A percentile compares a stretch with the other conserved stretches of the same genome.
Evolutionary conservation across 2,329 filamentous ascomycete genomes (phyloP).

Genomic region (Cladosporium sp.): DNA sequence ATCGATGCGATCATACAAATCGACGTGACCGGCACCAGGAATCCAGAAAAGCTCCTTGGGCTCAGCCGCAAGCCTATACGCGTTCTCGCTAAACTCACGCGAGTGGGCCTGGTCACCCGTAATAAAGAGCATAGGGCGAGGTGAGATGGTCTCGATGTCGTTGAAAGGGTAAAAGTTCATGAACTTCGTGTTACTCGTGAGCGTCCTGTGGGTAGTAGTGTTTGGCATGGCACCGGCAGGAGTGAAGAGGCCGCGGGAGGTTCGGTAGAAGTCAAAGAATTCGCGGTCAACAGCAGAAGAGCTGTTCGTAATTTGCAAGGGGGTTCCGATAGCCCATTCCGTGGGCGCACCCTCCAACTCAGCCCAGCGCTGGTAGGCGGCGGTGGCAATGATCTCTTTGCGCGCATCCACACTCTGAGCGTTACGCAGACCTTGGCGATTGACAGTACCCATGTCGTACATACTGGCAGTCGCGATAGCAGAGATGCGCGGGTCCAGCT

Average conservation of each 20-base stretch:
- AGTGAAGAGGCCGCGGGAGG: conserved; percentile 8
- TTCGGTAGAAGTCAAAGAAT: conserved; percentile 13
- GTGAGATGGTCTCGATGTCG: conserved; percentile 12
- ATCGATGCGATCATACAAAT: conserved; percentile 12
- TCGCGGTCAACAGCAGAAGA: conserved; percentile 1
- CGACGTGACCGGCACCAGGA: conserved; percentile 5
- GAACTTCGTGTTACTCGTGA: conserved; percentile 8
- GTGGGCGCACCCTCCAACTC: background rate
- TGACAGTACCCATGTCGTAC: conserved; percentile 12
- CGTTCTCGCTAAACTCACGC: conserved; percentile 11
- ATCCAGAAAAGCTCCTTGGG: conserved; percentile 11
- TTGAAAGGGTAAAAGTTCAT: conserved; percentile 13
- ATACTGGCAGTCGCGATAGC: conserved; percentile 12
- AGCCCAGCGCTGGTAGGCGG: background rate
- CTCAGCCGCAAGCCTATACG: conserved; percentile 11
- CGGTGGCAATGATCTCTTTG: background rate
- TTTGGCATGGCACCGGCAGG: conserved; percentile 7
- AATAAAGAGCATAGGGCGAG: conserved; percentile 13
- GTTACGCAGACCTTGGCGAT: conserved; percentile 3
- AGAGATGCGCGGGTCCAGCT: conserved; percentile 9
- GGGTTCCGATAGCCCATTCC: background rate
- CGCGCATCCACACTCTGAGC: conserved; percentile 1
- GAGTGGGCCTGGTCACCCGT: conserved; percentile 8
- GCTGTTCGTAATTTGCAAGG: conserved; percentile 6
- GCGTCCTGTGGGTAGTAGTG: conserved; percentile 1